Conservation (phyloP, 306 rosid species). For the Cicer pinnatifidum region DNA sequence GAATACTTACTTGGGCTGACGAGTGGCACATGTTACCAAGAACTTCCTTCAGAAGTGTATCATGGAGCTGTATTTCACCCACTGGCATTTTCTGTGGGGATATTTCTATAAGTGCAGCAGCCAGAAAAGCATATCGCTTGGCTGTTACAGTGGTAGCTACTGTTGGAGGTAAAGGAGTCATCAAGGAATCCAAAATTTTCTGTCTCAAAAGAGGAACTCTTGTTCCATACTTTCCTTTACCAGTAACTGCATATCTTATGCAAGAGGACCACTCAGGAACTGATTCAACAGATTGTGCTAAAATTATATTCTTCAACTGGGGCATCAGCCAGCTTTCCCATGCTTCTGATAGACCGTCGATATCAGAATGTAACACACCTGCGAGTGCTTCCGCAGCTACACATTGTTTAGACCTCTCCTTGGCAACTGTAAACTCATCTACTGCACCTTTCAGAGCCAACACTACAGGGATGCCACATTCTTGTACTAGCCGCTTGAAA, state of each 20-base stretch:
- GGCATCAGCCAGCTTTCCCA: slow-evolving; percentile 92
- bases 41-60: slow-evolving; percentile 80
- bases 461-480: slow-evolving; percentile 88
- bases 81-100: slow-evolving; percentile 87
- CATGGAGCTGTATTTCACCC: slow-evolving; percentile 77
- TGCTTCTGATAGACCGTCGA: slow-evolving; percentile 73
- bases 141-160: slow-evolving; percentile 86
- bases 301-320: slow-evolving; percentile 81
- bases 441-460: slow-evolving; percentile 74
- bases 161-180: slow-evolving; percentile 74
- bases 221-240: slow-evolving; percentile 94
- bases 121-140: slow-evolving; percentile 91
- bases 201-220: slow-evolving; percentile 89
- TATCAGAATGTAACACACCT: slow-evolving; percentile 92
- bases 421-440: slow-evolving; percentile 82
- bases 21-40: slow-evolving; percentile 92
- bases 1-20: slow-evolving; percentile 88
- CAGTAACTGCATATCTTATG: slow-evolving; percentile 94
- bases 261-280: slow-evolving; percentile 98
- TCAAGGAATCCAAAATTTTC: slow-evolving; percentile 82
- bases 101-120: slow-evolving; percentile 90
- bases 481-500: slow-evolving; percentile 91
- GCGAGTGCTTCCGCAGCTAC: slow-evolving; percentile 99
- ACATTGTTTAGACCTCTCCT: slow-evolving; percentile 98
- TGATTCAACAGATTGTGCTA: slow-evolving; percentile 90